Conservation (phyloP, 78 protist species). For the Bigelowiella natans region DNA sequence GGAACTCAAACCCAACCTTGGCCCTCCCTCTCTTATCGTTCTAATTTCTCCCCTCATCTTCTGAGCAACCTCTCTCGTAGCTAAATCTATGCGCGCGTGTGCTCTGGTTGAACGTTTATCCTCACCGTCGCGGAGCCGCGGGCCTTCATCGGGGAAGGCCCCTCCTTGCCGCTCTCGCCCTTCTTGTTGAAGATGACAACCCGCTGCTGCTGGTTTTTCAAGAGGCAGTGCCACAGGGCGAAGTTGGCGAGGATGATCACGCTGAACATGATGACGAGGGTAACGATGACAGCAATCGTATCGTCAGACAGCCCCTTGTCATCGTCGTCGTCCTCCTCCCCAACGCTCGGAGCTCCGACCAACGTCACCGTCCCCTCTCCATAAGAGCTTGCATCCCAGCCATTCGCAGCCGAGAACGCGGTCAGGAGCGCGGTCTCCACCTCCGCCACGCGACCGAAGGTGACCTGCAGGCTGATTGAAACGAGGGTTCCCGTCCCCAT, state of each 20-base stretch:
- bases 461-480: not conserved
- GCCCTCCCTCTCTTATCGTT: too few species aligned
- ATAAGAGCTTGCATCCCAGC: not conserved
- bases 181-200: too few species aligned
- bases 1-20: too few species aligned
- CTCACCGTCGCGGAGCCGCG: too few species aligned
- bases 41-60: too few species aligned
- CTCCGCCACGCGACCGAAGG: not conserved
- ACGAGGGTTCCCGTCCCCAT: not conserved
- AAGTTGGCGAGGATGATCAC: not conserved
- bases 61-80: too few species aligned
- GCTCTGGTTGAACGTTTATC: too few species aligned
- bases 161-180: too few species aligned
- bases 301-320: not conserved
- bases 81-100: too few species aligned
- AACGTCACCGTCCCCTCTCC: not conserved
- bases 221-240: not conserved
- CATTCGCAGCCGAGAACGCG: not conserved
- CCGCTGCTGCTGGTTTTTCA: too few species aligned
- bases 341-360: too few species aligned
- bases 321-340: not conserved
- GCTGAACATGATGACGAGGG: not conserved
- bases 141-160: too few species aligned
- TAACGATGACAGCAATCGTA: not conserved
- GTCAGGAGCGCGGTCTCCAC: not conserved